These are phyloP conservation scores for Hymenochaete sp. DNA, from an alignment of 1,284 basidiomycete genomes.

Conservation along the genomic window DNA sequence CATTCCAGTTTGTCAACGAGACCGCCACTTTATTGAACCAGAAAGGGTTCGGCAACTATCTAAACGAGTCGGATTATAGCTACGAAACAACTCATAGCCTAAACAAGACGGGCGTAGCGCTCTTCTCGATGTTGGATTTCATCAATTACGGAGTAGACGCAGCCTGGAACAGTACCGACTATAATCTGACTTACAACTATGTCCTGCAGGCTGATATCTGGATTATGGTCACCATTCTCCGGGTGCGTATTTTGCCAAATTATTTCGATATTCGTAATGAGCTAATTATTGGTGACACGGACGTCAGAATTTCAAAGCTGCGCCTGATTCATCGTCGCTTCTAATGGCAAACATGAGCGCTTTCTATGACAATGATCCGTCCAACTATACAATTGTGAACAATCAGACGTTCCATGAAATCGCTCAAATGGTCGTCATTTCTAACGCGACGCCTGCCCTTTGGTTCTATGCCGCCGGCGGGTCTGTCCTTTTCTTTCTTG, in stretches of 20 bases:
- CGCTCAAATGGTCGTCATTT: slow-evolving; percentile 9
- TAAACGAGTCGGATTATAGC: slow-evolving; percentile 12
- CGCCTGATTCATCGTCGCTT: slow-evolving; percentile 13
- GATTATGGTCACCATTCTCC: slow-evolving; percentile 9
- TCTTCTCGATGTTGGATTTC: slow-evolving; percentile 3
- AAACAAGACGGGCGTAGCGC: slow-evolving; percentile 16
- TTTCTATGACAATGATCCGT: slow-evolving; percentile 10
- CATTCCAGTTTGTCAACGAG: slow-evolving; percentile 12
- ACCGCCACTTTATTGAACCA: slow-evolving; percentile 1
- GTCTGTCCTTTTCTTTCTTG: slow-evolving; percentile 5
- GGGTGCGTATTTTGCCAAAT: slow-evolving; percentile 9
- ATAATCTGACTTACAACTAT: background rate
- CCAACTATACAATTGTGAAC: slow-evolving; percentile 4
- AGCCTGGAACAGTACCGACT: slow-evolving; percentile 3
- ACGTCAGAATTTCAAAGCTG: slow-evolving; percentile 13
- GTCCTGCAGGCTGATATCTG: slow-evolving; percentile 8
- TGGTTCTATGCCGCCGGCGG: slow-evolving; percentile 17
- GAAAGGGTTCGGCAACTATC: slow-evolving; percentile 7
- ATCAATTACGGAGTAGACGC: slow-evolving; percentile 11
- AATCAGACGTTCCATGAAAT: slow-evolving; percentile 6
- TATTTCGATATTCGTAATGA: too few species aligned
- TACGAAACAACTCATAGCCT: slow-evolving; percentile 1
- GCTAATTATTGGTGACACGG: too few species aligned
- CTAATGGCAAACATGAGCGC: slow-evolving; percentile 8
- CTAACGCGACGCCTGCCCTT: slow-evolving; percentile 14